These are phyloP conservation scores for Aegilops sharonensis DNA, from an alignment of 176 grass and related monocot species.

Conservation along the genomic window DNA sequence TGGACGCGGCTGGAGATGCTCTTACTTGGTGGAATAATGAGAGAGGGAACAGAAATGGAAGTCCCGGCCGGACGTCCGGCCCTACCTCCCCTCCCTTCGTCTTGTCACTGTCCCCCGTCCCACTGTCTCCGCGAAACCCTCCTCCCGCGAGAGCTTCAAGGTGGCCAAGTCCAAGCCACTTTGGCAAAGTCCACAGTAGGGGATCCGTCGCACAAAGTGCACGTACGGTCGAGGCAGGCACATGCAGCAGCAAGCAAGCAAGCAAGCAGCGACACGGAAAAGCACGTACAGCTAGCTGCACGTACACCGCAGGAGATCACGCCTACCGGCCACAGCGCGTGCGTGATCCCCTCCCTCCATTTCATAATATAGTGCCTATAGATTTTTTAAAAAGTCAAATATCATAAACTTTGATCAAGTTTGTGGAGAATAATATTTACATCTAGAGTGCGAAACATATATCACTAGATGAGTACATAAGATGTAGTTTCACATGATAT, in stretches of 20 bases:
- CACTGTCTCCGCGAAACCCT: neutral
- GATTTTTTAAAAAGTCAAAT: no score
- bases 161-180: neutral
- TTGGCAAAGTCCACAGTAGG: neutral
- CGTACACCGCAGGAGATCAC: neutral
- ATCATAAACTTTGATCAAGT: no score
- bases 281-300: neutral
- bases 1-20: no score
- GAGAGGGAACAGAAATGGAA: neutral
- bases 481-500: no score
- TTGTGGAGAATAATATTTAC: no score
- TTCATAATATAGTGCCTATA: no score
- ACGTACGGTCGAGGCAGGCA: neutral
- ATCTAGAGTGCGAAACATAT: no score
- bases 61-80: neutral
- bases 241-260: neutral
- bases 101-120: conserved; percentile 10
- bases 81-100: neutral
- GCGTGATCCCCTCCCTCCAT: neutral
- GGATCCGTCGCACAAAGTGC: neutral
- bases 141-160: neutral
- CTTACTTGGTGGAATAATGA: no score
- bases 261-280: conserved; percentile 16
- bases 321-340: neutral
- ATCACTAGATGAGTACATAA: no score